phyloP scores from a whole-genome alignment of 148 eudicot genomes.

The Chenopodium berlandieri region DNA sequence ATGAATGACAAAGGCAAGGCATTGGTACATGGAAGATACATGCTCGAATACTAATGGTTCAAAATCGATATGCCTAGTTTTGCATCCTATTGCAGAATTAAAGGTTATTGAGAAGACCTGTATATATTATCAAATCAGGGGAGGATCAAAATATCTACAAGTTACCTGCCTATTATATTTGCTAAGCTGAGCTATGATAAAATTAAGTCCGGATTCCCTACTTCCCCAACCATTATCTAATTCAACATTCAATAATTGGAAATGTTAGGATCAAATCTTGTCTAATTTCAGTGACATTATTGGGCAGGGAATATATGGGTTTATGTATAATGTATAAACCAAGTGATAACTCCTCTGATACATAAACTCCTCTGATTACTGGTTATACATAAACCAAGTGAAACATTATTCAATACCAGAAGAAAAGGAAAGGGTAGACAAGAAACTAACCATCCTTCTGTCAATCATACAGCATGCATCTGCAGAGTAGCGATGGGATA shows the following conservation, averaged over 20 bases:
- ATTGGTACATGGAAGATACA: not conserved
- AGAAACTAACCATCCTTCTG: constrained; percentile 58
- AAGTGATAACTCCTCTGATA: too few relatives aligned
- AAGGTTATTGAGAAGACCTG: not conserved
- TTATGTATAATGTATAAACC: too few relatives aligned
- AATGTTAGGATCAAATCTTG: not conserved
- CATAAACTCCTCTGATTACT: not conserved
- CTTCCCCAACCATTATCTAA: not conserved
- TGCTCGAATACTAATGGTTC: not conserved
- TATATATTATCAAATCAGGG: not conserved
- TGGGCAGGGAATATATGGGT: too few relatives aligned
- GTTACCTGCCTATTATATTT: not conserved
- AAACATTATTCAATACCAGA: not conserved
- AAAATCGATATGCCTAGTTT: not conserved
- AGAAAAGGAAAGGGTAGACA: not conserved
- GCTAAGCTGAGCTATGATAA: not conserved
- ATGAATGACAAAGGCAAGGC: not conserved
- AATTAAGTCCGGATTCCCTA: not conserved
- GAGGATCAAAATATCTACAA: not conserved
- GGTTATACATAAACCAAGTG: not conserved
- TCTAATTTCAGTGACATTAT: not conserved
- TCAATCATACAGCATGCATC: constrained; percentile 84
- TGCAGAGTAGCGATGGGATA: constrained; percentile 70
- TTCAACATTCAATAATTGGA: not conserved
- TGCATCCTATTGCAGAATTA: not conserved